A percentile compares a stretch with the other conserved stretches of the same genome.
These are phyloP conservation scores for Sarocladium brachiariae DNA, from an alignment of 2,329 filamentous ascomycete species.

Conservation along the genomic window DNA sequence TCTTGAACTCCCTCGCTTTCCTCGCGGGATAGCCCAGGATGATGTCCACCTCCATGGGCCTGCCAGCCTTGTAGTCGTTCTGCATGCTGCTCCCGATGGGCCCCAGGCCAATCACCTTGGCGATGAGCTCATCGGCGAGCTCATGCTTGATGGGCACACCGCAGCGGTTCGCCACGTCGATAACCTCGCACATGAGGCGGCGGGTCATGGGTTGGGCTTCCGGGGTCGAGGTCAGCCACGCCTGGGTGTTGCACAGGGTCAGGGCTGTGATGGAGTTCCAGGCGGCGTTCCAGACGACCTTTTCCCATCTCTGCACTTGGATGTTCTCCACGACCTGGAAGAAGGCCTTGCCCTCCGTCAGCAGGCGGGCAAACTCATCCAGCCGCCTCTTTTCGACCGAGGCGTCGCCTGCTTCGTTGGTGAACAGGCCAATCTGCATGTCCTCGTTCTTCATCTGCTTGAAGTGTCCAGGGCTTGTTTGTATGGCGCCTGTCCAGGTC, in stretches of 20 bases:
- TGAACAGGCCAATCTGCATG: slow-evolving; percentile 47
- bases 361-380: slow-evolving; percentile 30
- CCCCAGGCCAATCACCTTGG: slow-evolving; percentile 29
- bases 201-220: slow-evolving; percentile 42
- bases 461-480: slow-evolving; percentile 41
- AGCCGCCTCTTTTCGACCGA: slow-evolving; percentile 30
- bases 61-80: slow-evolving; percentile 60
- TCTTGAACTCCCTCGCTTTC: slow-evolving; percentile 54
- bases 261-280: slow-evolving; percentile 57
- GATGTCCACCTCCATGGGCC: slow-evolving; percentile 64
- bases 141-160: slow-evolving; percentile 38
- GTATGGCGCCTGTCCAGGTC: slow-evolving; percentile 47
- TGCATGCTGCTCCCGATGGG: slow-evolving; percentile 52
- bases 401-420: slow-evolving; percentile 25
- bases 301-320: slow-evolving; percentile 51
- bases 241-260: slow-evolving; percentile 43
- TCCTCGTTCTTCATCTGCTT: slow-evolving; percentile 45
- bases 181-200: slow-evolving; percentile 45
- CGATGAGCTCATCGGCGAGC: slow-evolving; percentile 39
- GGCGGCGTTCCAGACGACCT: slow-evolving; percentile 53
- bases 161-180: slow-evolving; percentile 49
- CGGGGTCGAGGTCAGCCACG: slow-evolving; percentile 38
- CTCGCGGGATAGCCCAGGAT: slow-evolving; percentile 65
- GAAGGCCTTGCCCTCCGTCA: slow-evolving; percentile 35
- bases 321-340: slow-evolving; percentile 45